Evolutionary conservation across 2,329 filamentous ascomycete species (phyloP), one percentile per base, ranked within the genome.

Genomic region (Akanthomyces uredinophilus): DNA sequence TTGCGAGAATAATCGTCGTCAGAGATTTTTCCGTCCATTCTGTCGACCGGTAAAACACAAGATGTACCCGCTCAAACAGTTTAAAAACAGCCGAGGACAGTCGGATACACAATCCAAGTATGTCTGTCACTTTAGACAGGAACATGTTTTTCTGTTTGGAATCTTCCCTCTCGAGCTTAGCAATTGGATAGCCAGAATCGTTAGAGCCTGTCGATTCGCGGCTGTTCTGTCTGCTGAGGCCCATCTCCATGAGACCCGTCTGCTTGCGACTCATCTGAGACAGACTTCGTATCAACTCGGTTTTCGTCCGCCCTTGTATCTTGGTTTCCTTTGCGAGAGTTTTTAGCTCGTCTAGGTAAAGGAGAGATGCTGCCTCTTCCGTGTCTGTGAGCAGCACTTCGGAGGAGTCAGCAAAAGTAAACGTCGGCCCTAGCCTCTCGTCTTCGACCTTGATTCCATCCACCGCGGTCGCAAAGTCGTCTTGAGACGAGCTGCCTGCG

Each of bases 1-100:
- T 93, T 8, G 95, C 91, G 5, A 99, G 82, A 50, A 99, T 96
- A 60, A 98, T 94, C 0, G 93, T 94, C 1, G 92, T 98, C 16
- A 99, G 79, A 1, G 94, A 97, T 73, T 96, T 98, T 69, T 98
- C 94, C 0, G 93, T 96, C 95, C 95, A 99, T 72, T 96, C 91
- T 0, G 92, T 96, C 11, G 93, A 97, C 63, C 94, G 84, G 73
- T 98, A 98, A 73, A 97, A 99, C 32, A 99, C 92, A 2, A 99
- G 78, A 75, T 98, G 95, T 0, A 98, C 92, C 29, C 95, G 86
- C 73, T 97, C 92, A 69, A 99, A 99, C 0, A 99, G 82, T 69
- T 87, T 91, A 65, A 92, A 83, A 0, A 88, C 83, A 0, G 84
- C 76, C 0, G 88, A 76, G 0, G 91, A 91, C 14, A 99, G 83